These are phyloP conservation scores for Heliosperma pusillum DNA, from an alignment of 148 eudicot genomes.

Conservation along the genomic window DNA sequence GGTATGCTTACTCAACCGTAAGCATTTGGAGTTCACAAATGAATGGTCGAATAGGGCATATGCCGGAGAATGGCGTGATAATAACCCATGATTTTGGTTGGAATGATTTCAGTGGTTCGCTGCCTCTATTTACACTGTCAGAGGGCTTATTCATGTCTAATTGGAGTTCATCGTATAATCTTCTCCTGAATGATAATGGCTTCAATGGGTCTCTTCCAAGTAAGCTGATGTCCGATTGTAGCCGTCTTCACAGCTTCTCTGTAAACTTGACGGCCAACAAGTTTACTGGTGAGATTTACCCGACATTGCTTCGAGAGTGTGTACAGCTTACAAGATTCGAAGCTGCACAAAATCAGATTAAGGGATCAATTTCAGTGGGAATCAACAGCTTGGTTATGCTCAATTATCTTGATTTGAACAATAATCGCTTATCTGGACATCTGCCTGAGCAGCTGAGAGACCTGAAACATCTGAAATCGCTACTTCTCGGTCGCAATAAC, in stretches of 20 bases:
- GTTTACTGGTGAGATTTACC: conserved; percentile 36
- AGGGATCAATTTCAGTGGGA: conserved; percentile 35
- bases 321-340: conserved; percentile 38
- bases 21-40: conserved; percentile 26
- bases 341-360: conserved; percentile 41
- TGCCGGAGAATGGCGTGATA: conserved; percentile 17
- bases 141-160: conserved; percentile 21
- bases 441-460: conserved; percentile 40
- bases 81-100: conserved; percentile 48
- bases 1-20: conserved; percentile 28
- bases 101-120: conserved; percentile 39
- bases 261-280: conserved; percentile 46
- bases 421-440: conserved; percentile 39
- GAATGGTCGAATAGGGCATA: conserved; percentile 9
- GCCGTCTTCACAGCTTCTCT: conserved; percentile 33
- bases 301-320: conserved; percentile 33
- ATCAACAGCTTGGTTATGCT: conserved; percentile 37
- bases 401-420: conserved; percentile 32
- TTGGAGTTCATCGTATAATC: conserved; percentile 22
- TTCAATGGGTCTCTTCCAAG: conserved; percentile 39
- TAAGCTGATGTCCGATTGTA: conserved; percentile 33
- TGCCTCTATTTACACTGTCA: conserved; percentile 37
- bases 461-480: conserved; percentile 25
- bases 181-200: conserved; percentile 38
- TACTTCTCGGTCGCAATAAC: conserved; percentile 39